Conservation (phyloP, 257 asterid species). For the Parsonsia alboflavescens region DNA sequence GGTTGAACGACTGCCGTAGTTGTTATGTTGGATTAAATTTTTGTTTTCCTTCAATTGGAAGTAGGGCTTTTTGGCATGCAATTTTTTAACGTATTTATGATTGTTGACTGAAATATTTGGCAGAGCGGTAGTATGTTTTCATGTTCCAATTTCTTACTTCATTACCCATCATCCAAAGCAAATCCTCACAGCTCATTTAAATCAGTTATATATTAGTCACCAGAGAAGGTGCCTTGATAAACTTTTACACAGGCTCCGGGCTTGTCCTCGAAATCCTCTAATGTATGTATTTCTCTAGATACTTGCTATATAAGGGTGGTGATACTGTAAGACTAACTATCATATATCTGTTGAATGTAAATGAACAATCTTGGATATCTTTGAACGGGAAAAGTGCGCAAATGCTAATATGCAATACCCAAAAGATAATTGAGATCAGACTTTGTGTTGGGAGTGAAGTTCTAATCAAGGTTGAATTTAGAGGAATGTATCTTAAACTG, state of each 20-base stretch:
- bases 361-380: too few relatives aligned
- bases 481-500: too few relatives aligned
- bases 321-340: too few relatives aligned
- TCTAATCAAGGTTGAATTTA: too few relatives aligned
- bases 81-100: constrained; percentile 5
- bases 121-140: background rate
- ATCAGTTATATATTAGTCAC: background rate
- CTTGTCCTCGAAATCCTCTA: background rate
- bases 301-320: too few relatives aligned
- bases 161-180: background rate
- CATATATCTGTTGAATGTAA: too few relatives aligned
- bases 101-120: constrained; percentile 7
- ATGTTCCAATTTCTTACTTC: background rate
- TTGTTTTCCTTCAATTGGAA: constrained; percentile 13
- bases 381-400: too few relatives aligned
- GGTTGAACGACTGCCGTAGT: constrained; percentile 1
- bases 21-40: constrained; percentile 15
- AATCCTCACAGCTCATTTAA: background rate
- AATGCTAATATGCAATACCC: too few relatives aligned
- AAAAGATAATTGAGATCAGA: too few relatives aligned
- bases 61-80: constrained; percentile 7
- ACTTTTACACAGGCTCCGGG: background rate
- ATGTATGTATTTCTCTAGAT: too few relatives aligned
- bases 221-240: too few relatives aligned
- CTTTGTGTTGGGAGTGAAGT: too few relatives aligned